Evolutionary conservation across 1,284 basidiomycete genomes (phyloP).

Genomic region (Naganishia sp.): DNA sequence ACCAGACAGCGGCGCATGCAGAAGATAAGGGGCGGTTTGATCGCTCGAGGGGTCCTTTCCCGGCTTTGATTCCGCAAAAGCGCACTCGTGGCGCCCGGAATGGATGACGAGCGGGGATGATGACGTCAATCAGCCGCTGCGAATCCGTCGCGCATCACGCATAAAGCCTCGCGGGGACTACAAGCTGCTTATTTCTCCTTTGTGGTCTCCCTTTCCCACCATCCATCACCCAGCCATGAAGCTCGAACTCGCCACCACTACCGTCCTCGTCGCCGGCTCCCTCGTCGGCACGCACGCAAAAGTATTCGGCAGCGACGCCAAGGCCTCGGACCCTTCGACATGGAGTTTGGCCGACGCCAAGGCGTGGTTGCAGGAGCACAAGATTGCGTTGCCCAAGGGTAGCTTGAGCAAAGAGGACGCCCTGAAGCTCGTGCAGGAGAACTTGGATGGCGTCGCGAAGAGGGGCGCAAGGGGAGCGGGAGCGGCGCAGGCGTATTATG

Average conservation of each 20-base stretch:
- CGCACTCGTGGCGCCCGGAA: neutral
- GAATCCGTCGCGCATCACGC: neutral
- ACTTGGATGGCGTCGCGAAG: slow-evolving; percentile 63
- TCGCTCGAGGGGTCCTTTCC: neutral
- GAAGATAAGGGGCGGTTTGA: too few relatives aligned
- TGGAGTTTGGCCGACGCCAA: slow-evolving; percentile 34
- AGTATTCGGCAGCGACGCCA: slow-evolving; percentile 44
- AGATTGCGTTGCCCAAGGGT: slow-evolving; percentile 28
- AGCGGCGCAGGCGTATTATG: slow-evolving; percentile 70
- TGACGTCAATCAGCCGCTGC: neutral
- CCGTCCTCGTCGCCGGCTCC: slow-evolving; percentile 33
- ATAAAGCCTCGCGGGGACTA: too few relatives aligned
- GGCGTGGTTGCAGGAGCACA: slow-evolving; percentile 30
- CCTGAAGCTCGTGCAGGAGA: slow-evolving; percentile 60
- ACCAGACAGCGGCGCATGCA: too few relatives aligned
- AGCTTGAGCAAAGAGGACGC: slow-evolving; percentile 37
- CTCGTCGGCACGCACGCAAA: slow-evolving; percentile 40
- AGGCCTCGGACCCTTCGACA: slow-evolving; percentile 31
- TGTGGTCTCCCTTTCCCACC: neutral
- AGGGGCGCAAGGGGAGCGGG: slow-evolving; percentile 59
- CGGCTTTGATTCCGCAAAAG: neutral
- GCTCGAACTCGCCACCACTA: slow-evolving; percentile 35
- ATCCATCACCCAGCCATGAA: slow-evolving; percentile 15
- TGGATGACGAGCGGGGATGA: slow-evolving; percentile 1
- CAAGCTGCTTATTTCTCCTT: neutral